Conservation (phyloP, 1,284 basidiomycete genomes). For the Taiwanofungus camphoratus region DNA sequence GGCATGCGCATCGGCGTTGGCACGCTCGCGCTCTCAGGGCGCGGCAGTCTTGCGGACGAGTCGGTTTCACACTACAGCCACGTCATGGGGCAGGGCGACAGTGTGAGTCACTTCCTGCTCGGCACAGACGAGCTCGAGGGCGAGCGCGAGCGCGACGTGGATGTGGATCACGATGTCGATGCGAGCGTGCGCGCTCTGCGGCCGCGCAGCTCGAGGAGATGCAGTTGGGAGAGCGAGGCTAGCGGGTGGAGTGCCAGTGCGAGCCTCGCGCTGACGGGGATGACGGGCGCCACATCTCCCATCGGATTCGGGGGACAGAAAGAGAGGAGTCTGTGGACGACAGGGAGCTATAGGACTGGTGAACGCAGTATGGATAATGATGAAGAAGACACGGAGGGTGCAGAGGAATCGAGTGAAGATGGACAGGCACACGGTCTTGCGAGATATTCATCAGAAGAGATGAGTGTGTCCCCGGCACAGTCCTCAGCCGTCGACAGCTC, state of each 20-base stretch:
- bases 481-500: not conserved
- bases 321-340: slow-evolving; percentile 54
- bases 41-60: slow-evolving; percentile 44
- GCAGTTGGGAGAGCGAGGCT: slow-evolving; percentile 80
- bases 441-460: not conserved
- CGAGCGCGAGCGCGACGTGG: slow-evolving; percentile 33
- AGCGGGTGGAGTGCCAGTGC: slow-evolving; percentile 80
- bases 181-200: slow-evolving; percentile 76
- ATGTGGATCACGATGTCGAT: slow-evolving; percentile 50
- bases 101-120: slow-evolving; percentile 58
- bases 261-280: slow-evolving; percentile 21
- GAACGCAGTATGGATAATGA: slow-evolving; percentile 34
- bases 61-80: slow-evolving; percentile 61
- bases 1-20: slow-evolving; percentile 35
- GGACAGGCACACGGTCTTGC: slow-evolving; percentile 1
- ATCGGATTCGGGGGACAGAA: slow-evolving; percentile 35
- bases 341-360: slow-evolving; percentile 48
- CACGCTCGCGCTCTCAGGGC: slow-evolving; percentile 22
- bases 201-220: slow-evolving; percentile 72
- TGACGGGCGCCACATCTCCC: slow-evolving; percentile 27
- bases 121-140: slow-evolving; percentile 48
- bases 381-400: slow-evolving; percentile 12
- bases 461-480: not conserved
- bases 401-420: slow-evolving; percentile 8
- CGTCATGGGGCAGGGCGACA: slow-evolving; percentile 47